Conservation (phyloP, 306 rosid species). For the Malus domestica region ASM211411v1 NC_041801.1:978501-979000, state of each 20-base stretch:
- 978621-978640: constrained; percentile 90
- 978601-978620: constrained; percentile 96
- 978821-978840: constrained; percentile 35
- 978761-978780: constrained; percentile 58
- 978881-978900: constrained; percentile 30
- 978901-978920: constrained; percentile 43
- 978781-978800: constrained; percentile 53
- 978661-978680: constrained; percentile 93
- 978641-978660: constrained; percentile 85
- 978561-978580: constrained; percentile 96
- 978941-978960: constrained; percentile 51
- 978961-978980: constrained; percentile 38
- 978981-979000: constrained; percentile 30
- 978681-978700: constrained; percentile 98
- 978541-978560: constrained; percentile 93
- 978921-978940: constrained; percentile 39
- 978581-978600: constrained; percentile 99
- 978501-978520: constrained; percentile 93
- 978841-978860: constrained; percentile 29
- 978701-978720: constrained; percentile 75
- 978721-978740: constrained; percentile 25
- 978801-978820: constrained; percentile 45
- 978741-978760: constrained; percentile 24
- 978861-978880: constrained; percentile 40
- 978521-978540: constrained; percentile 86